Percentiles rank a stretch among this genome's conserved stretches.
Evolutionary conservation across 2,329 filamentous ascomycete species (phyloP).

Genomic region (Xylariales sp.): DNA sequence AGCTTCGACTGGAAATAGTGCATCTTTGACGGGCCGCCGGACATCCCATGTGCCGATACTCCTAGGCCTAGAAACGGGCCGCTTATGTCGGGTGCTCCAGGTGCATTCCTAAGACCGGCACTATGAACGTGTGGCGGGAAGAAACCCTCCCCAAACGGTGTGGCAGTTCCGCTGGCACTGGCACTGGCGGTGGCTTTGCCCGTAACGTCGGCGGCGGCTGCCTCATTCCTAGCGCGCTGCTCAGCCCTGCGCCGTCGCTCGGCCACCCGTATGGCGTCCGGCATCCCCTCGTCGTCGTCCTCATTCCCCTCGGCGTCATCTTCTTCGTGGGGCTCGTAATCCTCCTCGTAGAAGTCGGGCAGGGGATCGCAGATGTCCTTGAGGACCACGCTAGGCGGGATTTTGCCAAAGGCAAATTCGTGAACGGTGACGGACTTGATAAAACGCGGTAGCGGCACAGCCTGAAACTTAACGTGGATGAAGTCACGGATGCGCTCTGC

Average conservation of each 20-base stretch:
- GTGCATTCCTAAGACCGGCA: constrained; percentile 50
- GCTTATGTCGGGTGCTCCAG: constrained; percentile 58
- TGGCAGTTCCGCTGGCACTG: constrained; percentile 38
- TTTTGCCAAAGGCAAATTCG: constrained; percentile 89
- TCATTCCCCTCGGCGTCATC: constrained; percentile 62
- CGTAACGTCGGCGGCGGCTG: constrained; percentile 18
- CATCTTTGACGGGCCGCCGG: constrained; percentile 80
- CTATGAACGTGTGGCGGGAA: constrained; percentile 56
- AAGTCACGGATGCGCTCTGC: constrained; percentile 91
- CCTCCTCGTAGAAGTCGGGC: constrained; percentile 94
- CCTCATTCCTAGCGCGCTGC: constrained; percentile 47
- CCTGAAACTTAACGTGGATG: constrained; percentile 95
- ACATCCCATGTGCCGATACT: constrained; percentile 70
- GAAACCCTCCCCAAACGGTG: constrained; percentile 42
- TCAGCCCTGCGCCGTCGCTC: constrained; percentile 51
- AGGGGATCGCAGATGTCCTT: constrained; percentile 97
- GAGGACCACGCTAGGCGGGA: constrained; percentile 86
- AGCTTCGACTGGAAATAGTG: constrained; percentile 87
- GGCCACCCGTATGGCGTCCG: constrained; percentile 51
- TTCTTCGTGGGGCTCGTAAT: constrained; percentile 71
- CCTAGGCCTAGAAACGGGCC: constrained; percentile 66
- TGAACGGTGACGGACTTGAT: constrained; percentile 96
- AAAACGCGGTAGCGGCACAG: constrained; percentile 90
- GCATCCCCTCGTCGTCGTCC: constrained; percentile 49
- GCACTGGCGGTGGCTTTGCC: constrained; percentile 34